phyloP scores from a whole-genome alignment of 2,329 filamentous ascomycete genomes.

The Phaeophleospora eucalypticola region DNA sequence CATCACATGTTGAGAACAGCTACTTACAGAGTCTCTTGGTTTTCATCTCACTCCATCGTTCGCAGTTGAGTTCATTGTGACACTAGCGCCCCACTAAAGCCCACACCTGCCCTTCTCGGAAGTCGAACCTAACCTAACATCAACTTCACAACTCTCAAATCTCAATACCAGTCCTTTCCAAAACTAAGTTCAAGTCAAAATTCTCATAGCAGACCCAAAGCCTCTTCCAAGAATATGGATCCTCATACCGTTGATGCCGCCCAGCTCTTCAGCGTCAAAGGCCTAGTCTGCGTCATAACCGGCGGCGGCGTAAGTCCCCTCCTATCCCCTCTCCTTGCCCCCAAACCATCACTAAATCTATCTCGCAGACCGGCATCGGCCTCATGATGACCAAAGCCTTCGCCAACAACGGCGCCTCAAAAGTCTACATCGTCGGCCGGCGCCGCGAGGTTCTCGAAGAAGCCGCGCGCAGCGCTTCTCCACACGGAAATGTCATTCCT shows the following conservation, averaged over 20 bases:
- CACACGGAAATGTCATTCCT: conserved; percentile 37
- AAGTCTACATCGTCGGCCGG: conserved; percentile 52
- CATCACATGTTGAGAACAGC: too few species aligned
- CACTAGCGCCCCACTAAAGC: too few species aligned
- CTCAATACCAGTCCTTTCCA: too few species aligned
- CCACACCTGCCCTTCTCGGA: too few species aligned
- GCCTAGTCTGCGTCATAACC: conserved; percentile 51
- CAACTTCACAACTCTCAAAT: too few species aligned
- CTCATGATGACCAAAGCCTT: conserved; percentile 45
- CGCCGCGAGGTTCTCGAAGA: conserved; percentile 45
- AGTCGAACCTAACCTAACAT: too few species aligned
- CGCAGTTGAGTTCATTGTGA: too few species aligned
- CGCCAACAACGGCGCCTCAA: conserved; percentile 46
- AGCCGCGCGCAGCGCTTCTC: conserved; percentile 32
- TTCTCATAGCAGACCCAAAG: too few species aligned
- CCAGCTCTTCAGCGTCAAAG: conserved; percentile 49
- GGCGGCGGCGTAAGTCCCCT: conserved; percentile 51
- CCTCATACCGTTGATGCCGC: conserved; percentile 13
- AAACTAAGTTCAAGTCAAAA: too few species aligned
- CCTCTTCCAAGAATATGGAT: too few species aligned
- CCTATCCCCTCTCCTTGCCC: background rate
- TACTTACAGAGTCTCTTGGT: too few species aligned
- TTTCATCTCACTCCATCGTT: too few species aligned
- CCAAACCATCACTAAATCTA: background rate
- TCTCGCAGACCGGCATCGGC: conserved; percentile 38